These are phyloP conservation scores for Candida patagonica DNA, from an alignment of 805 yeast genomes.

Conservation along the genomic window DNA sequence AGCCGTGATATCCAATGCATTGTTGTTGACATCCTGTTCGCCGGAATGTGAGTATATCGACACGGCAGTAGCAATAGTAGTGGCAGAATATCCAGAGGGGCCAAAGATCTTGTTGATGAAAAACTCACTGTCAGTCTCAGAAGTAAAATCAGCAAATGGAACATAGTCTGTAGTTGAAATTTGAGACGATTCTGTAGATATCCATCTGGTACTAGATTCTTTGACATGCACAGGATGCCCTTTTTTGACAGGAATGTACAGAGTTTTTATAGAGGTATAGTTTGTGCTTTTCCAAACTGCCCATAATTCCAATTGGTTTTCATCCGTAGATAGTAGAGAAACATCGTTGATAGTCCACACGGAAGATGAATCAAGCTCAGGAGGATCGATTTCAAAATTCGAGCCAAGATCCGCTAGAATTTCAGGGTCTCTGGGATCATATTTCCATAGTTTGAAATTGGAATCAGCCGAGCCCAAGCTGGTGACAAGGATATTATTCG, in stretches of 20 bases:
- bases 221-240: neutral
- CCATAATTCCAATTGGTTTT: conserved; percentile 27
- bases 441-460: conserved; percentile 9
- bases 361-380: conserved; percentile 26
- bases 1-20: conserved; percentile 14
- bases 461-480: conserved; percentile 30
- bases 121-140: conserved; percentile 14
- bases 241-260: conserved; percentile 1
- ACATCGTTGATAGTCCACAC: conserved; percentile 45
- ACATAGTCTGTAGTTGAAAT: conserved; percentile 2
- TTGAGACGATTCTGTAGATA: neutral
- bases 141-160: conserved; percentile 12
- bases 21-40: conserved; percentile 20
- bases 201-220: neutral
- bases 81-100: conserved; percentile 38
- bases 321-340: conserved; percentile 21
- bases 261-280: conserved; percentile 35
- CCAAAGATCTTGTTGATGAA: conserved; percentile 41
- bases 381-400: conserved; percentile 22
- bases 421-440: conserved; percentile 1
- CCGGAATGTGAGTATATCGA: conserved; percentile 42
- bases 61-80: conserved; percentile 44
- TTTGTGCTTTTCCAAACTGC: conserved; percentile 59
- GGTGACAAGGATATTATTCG: conserved; percentile 23
- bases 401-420: conserved; percentile 23